Conservation (phyloP, 192 early-diverging fungal species). For the Coemansia sp. region DNA sequence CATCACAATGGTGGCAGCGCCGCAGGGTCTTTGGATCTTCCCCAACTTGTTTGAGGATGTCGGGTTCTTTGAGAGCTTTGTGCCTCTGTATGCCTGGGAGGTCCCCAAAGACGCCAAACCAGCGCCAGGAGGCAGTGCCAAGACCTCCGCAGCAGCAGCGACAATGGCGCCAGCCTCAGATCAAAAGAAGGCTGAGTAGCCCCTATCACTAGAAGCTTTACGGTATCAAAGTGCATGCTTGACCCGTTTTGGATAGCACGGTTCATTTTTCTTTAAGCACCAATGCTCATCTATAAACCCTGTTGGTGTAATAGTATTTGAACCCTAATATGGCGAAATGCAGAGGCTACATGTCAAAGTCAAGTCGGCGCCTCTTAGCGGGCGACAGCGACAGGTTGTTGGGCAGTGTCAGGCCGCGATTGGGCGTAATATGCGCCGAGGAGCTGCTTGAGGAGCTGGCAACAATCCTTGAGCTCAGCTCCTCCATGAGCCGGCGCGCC, state of each 20-base stretch:
- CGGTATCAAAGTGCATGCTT: background rate
- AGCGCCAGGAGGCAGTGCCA: conserved; percentile 6
- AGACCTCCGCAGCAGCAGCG: background rate
- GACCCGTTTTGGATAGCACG: background rate
- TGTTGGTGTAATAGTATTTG: background rate
- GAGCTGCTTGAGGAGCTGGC: conserved; percentile 8
- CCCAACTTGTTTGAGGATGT: conserved; percentile 97
- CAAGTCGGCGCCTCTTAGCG: conserved; percentile 33
- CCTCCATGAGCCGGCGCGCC: conserved; percentile 36
- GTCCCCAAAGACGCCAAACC: conserved; percentile 53
- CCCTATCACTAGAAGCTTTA: background rate
- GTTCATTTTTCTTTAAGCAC: background rate
- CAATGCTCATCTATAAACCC: background rate
- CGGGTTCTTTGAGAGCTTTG: conserved; percentile 90
- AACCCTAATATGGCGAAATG: background rate
- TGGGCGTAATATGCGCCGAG: conserved; percentile 36
- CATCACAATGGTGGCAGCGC: conserved; percentile 64
- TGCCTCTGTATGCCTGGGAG: conserved; percentile 87
- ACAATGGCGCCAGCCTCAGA: conserved; percentile 1
- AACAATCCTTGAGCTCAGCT: conserved; percentile 14
- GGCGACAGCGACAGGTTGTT: background rate
- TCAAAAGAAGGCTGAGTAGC: conserved; percentile 36
- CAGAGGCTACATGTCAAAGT: conserved; percentile 1
- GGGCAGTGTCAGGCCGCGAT: conserved; percentile 44
- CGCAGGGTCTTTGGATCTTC: conserved; percentile 92